Conservation (phyloP, 495 filamentous ascomycete genomes). For the Aspergillus kassunensis region DNA sequence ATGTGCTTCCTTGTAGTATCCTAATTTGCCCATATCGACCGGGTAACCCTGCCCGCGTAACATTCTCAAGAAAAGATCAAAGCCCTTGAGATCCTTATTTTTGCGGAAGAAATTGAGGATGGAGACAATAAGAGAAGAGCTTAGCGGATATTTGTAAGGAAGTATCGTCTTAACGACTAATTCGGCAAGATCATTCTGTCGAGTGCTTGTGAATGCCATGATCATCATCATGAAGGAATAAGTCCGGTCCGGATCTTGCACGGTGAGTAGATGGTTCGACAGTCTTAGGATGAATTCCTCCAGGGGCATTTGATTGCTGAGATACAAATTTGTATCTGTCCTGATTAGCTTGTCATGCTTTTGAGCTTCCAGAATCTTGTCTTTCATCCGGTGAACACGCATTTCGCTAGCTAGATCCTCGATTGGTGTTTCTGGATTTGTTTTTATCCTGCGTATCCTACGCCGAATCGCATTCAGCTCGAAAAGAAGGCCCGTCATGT, state of each 20-base stretch:
- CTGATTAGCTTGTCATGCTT: constrained; percentile 30
- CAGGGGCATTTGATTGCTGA: constrained; percentile 30
- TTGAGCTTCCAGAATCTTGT: constrained; percentile 13
- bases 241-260: constrained; percentile 36
- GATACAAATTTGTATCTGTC: constrained; percentile 29
- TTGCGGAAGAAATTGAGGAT: constrained; percentile 40
- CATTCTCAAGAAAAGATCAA: constrained; percentile 42
- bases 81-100: constrained; percentile 40
- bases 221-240: constrained; percentile 31
- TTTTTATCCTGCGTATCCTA: constrained; percentile 29
- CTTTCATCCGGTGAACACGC: constrained; percentile 9
- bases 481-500: constrained; percentile 28
- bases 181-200: constrained; percentile 41
- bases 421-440: constrained; percentile 15
- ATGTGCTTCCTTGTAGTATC: constrained; percentile 20
- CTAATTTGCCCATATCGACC: constrained; percentile 36
- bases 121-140: constrained; percentile 32
- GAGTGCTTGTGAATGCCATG: constrained; percentile 34
- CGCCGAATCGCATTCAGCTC: constrained; percentile 31
- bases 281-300: constrained; percentile 36
- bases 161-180: constrained; percentile 37
- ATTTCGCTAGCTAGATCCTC: constrained; percentile 28
- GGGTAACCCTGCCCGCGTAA: constrained; percentile 35
- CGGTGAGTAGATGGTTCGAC: constrained; percentile 32
- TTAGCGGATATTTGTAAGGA: constrained; percentile 37